These are phyloP conservation scores for Gossypium lobatum DNA, from an alignment of 441 rosid species.

Conservation along the genomic window DNA sequence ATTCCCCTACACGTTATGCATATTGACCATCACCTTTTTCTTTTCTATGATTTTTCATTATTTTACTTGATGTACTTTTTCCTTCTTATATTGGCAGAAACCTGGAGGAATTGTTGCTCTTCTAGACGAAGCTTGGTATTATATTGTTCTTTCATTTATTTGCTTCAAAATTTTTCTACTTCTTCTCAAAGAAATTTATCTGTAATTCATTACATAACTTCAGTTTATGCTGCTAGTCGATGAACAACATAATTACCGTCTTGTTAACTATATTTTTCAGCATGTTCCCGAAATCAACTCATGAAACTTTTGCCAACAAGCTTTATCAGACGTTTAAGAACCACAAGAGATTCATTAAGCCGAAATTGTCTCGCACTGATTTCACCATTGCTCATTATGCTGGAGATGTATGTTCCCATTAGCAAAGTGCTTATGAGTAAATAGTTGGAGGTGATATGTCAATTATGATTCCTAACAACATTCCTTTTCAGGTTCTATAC, in stretches of 20 bases:
- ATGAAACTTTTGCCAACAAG: slow-evolving; percentile 92
- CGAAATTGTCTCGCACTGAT: slow-evolving; percentile 93
- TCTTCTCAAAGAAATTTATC: background rate
- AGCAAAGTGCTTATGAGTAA: background rate
- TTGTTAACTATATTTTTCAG: slow-evolving; percentile 38
- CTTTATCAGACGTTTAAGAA: slow-evolving; percentile 87
- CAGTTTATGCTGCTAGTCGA: slow-evolving; percentile 4
- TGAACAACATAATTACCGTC: slow-evolving; percentile 10
- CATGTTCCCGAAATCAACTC: slow-evolving; percentile 99
- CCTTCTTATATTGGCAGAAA: slow-evolving; percentile 50
- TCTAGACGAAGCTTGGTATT: slow-evolving; percentile 98
- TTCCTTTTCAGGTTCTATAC: slow-evolving; percentile 65
- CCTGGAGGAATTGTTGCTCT: slow-evolving; percentile 96
- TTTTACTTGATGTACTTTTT: background rate
- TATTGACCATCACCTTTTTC: background rate
- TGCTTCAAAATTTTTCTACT: background rate
- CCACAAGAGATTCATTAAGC: slow-evolving; percentile 92
- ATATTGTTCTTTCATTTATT: background rate
- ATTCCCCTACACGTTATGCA: slow-evolving; percentile 3
- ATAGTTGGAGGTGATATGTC: background rate
- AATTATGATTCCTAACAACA: background rate
- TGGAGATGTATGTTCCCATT: slow-evolving; percentile 64
- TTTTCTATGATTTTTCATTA: background rate
- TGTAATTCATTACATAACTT: background rate
- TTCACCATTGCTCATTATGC: slow-evolving; percentile 90